Evolutionary conservation across 495 filamentous ascomycete genomes (phyloP).

Genomic region (Rhizodiscina lignyota): DNA sequence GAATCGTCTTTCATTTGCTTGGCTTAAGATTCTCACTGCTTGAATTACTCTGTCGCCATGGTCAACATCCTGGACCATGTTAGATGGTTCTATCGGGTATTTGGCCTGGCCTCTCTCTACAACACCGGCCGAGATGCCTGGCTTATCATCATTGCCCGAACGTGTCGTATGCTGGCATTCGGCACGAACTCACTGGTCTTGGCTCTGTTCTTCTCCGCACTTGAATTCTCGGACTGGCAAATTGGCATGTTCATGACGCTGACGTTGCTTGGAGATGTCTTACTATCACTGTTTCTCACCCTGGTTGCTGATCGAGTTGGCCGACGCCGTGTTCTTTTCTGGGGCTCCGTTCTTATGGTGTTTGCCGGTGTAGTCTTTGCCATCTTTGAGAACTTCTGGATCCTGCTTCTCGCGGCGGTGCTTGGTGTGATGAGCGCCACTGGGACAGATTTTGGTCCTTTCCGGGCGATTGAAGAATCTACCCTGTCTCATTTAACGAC

Average conservation of each 20-base stretch:
- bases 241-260: constrained; percentile 82
- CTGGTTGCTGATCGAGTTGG: constrained; percentile 60
- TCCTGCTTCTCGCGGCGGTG: constrained; percentile 54
- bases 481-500: constrained; percentile 55
- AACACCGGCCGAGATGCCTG: constrained; percentile 43
- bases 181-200: constrained; percentile 62
- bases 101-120: constrained; percentile 32
- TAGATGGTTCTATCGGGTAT: neutral
- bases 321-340: constrained; percentile 42
- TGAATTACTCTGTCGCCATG: too few relatives aligned
- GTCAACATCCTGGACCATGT: too few relatives aligned
- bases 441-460: constrained; percentile 32
- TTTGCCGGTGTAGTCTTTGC: constrained; percentile 52
- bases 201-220: constrained; percentile 48
- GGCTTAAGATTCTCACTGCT: too few relatives aligned
- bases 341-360: constrained; percentile 53
- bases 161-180: constrained; percentile 65
- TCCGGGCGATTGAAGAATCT: constrained; percentile 68
- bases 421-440: constrained; percentile 71
- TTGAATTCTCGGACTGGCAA: constrained; percentile 49
- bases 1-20: too few relatives aligned
- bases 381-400: constrained; percentile 53
- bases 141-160: constrained; percentile 55
- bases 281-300: constrained; percentile 58
- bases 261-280: constrained; percentile 64